Conservation (phyloP, 2,329 filamentous ascomycete species). For the Arthrobotrys megalospora region DNA sequence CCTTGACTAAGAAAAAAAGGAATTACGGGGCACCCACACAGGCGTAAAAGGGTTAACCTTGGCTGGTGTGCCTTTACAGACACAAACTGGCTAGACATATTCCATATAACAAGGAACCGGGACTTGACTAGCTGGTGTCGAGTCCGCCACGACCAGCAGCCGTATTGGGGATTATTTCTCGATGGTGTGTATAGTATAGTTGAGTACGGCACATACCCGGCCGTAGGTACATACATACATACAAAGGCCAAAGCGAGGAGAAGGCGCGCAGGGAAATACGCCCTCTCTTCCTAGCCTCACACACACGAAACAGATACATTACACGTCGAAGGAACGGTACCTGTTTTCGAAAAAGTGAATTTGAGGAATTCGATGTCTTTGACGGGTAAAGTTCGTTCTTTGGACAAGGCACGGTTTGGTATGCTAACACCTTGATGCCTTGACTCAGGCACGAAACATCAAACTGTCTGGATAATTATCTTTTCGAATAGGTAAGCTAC, state of each 20-base stretch:
- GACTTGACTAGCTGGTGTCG: constrained; percentile 50
- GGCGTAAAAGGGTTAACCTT: constrained; percentile 44
- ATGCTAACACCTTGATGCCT: constrained; percentile 44
- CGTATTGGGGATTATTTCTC: constrained; percentile 51
- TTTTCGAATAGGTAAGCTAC: constrained; percentile 12
- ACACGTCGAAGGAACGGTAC: constrained; percentile 57
- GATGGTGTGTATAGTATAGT: constrained; percentile 36
- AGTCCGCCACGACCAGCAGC: constrained; percentile 53
- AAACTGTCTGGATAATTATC: neutral
- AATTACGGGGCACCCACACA: constrained; percentile 58
- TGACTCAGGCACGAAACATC: constrained; percentile 21
- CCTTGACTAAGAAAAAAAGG: constrained; percentile 51
- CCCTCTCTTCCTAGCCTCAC: constrained; percentile 36
- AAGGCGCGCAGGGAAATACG: constrained; percentile 28
- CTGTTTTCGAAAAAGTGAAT: constrained; percentile 45
- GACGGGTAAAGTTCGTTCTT: constrained; percentile 38
- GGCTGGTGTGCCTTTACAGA: constrained; percentile 34
- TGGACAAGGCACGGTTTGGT: constrained; percentile 38
- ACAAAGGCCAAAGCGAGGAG: constrained; percentile 56
- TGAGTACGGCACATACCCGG: constrained; percentile 61
- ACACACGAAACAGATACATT: constrained; percentile 58
- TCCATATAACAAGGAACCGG: constrained; percentile 59
- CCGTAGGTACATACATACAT: constrained; percentile 17
- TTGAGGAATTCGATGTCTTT: constrained; percentile 48
- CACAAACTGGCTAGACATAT: constrained; percentile 46